phyloP scores from a whole-genome alignment of 1,284 basidiomycete species.

The Golubevia pallescens region DNA sequence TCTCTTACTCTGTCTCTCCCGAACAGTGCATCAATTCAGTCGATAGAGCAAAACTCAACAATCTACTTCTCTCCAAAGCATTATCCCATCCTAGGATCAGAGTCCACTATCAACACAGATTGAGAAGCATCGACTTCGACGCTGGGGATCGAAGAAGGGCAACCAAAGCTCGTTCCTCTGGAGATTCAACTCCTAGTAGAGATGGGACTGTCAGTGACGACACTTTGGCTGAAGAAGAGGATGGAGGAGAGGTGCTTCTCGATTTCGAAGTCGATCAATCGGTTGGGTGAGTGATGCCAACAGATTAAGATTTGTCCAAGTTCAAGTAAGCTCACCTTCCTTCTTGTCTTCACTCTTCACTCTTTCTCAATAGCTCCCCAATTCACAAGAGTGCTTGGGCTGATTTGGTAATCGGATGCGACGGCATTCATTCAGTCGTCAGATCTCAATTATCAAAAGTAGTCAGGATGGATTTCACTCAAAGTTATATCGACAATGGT shows the following conservation, averaged over 20 bases:
- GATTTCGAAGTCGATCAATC: background rate
- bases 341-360: background rate
- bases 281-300: background rate
- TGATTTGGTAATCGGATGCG: constrained; percentile 47
- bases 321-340: background rate
- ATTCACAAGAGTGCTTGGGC: constrained; percentile 3
- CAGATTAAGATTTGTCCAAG: too few relatives aligned
- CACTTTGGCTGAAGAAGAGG: background rate
- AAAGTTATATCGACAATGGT: constrained; percentile 52
- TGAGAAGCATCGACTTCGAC: constrained; percentile 33
- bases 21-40: constrained; percentile 47
- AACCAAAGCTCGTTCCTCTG: background rate
- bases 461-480: constrained; percentile 33
- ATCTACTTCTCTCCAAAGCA: constrained; percentile 41
- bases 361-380: background rate
- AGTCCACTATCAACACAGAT: constrained; percentile 33
- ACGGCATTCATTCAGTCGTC: constrained; percentile 46
- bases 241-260: background rate
- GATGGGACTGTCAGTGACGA: background rate
- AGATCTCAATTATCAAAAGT: constrained; percentile 27
- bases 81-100: constrained; percentile 28
- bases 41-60: constrained; percentile 40
- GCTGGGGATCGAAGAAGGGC: constrained; percentile 5
- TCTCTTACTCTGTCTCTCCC: too few relatives aligned
- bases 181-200: background rate